These are phyloP conservation scores for Acanthamoeba divionensis DNA, from an alignment of 208 protist genomes.

Conservation along the genomic window DNA sequence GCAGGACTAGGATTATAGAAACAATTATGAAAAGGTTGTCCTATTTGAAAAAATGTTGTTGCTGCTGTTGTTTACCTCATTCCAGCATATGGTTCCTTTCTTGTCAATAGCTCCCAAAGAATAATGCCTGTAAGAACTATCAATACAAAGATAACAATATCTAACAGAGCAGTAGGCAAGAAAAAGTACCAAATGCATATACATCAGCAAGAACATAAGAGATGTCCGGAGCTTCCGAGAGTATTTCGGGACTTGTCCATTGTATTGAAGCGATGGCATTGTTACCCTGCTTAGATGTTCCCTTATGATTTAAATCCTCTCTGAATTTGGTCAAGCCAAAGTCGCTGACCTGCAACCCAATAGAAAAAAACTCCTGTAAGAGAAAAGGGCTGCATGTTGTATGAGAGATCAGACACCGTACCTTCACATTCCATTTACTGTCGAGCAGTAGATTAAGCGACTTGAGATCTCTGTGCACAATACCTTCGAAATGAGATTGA, in stretches of 20 bases:
- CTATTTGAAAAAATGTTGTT: too few species aligned
- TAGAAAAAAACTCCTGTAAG: too few species aligned
- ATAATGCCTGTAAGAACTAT: too few species aligned
- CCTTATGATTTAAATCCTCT: slow-evolving; percentile 6
- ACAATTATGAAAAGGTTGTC: too few species aligned
- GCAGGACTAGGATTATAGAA: too few species aligned
- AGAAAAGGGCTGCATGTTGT: too few species aligned
- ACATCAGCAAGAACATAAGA: not conserved
- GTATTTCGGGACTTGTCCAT: slow-evolving; percentile 1
- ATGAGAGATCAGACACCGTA: too few species aligned
- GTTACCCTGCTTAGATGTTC: not conserved
- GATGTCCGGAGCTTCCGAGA: not conserved
- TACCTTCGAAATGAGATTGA: too few species aligned
- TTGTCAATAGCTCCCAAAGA: slow-evolving; percentile 16
- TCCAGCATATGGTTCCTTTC: not conserved
- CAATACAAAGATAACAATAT: too few species aligned
- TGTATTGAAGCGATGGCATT: not conserved
- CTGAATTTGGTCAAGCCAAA: slow-evolving; percentile 49
- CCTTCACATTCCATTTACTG: not conserved
- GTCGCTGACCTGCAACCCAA: not conserved
- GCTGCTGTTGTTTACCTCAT: too few species aligned
- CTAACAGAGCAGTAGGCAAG: too few species aligned
- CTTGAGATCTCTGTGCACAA: not conserved
- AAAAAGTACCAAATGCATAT: not conserved
- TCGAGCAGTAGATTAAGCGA: not conserved